Conservation (phyloP, 768 basidiomycete genomes). For the Trametes coccinea region DNA sequence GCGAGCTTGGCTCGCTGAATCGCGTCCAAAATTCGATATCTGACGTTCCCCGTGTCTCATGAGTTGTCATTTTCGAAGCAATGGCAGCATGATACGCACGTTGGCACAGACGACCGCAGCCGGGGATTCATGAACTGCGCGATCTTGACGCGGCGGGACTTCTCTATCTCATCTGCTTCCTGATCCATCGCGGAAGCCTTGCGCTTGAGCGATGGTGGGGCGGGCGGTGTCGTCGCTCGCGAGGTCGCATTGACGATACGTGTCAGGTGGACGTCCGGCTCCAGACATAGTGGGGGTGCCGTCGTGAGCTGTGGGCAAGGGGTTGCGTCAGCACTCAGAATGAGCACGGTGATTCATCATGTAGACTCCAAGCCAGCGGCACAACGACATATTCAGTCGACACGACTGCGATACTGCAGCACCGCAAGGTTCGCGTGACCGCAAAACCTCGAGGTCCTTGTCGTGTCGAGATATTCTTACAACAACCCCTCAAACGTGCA, state of each 20-base stretch:
- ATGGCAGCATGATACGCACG: constrained; percentile 3
- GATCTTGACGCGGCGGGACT: constrained; percentile 69
- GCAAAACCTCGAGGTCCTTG: too few relatives aligned
- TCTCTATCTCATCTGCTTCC: constrained; percentile 77
- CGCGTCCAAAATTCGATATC: constrained; percentile 61
- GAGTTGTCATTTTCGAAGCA: too few relatives aligned
- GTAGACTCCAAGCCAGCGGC: too few relatives aligned
- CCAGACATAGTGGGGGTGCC: constrained; percentile 72
- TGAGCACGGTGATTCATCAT: background rate
- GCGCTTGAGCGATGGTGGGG: constrained; percentile 72
- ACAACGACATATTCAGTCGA: too few relatives aligned
- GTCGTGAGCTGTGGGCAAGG: constrained; percentile 60
- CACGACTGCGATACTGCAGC: too few relatives aligned
- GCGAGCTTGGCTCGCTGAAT: constrained; percentile 26
- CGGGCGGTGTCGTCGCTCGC: constrained; percentile 70
- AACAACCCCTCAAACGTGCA: too few relatives aligned
- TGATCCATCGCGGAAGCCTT: constrained; percentile 70
- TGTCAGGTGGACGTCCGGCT: constrained; percentile 75
- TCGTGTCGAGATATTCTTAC: too few relatives aligned
- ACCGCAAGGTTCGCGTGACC: too few relatives aligned
- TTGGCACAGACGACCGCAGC: background rate
- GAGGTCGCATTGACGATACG: constrained; percentile 75
- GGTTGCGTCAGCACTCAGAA: constrained; percentile 2
- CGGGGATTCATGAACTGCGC: constrained; percentile 78
- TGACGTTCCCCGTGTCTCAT: constrained; percentile 24